A percentile compares a stretch with the other conserved stretches of the same genome.
phyloP scores from a whole-genome alignment of 2,329 filamentous ascomycete species.

The Xylariaceae sp. region DNA sequence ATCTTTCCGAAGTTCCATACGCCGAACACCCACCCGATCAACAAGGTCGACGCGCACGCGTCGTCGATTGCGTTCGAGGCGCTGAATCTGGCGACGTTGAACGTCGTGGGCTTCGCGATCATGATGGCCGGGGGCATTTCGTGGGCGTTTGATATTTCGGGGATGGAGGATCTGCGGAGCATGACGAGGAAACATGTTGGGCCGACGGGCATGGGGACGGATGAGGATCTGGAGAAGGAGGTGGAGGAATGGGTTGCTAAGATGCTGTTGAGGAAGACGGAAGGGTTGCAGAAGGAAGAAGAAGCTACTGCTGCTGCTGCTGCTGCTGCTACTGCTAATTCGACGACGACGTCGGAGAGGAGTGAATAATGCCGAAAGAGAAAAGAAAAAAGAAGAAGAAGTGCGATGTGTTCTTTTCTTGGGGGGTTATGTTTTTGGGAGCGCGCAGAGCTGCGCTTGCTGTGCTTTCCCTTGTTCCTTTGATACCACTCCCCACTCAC shows the following conservation, averaged over 20 bases:
- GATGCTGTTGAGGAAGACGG: constrained; percentile 47
- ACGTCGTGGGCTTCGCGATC: constrained; percentile 70
- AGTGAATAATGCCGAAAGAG: background rate
- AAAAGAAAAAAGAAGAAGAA: background rate
- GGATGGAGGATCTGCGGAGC: constrained; percentile 56
- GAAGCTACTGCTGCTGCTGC: background rate
- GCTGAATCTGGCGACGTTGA: constrained; percentile 79
- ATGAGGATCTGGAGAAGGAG: constrained; percentile 53
- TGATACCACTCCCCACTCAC: too few relatives aligned
- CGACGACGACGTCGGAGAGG: background rate
- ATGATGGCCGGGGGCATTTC: constrained; percentile 67
- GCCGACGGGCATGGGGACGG: constrained; percentile 30
- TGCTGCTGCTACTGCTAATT: background rate
- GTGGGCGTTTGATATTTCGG: constrained; percentile 72
- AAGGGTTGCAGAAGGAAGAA: constrained; percentile 32
- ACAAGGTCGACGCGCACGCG: constrained; percentile 51
- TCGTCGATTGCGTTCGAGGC: constrained; percentile 74
- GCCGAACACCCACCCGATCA: constrained; percentile 45
- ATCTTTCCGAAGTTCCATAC: constrained; percentile 67
- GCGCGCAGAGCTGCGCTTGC: background rate
- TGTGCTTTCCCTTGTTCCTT: too few relatives aligned
- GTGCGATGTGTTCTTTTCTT: background rate
- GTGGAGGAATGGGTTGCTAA: constrained; percentile 57
- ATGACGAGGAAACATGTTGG: constrained; percentile 42
- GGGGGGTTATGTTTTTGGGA: background rate